These are phyloP conservation scores for Phytopythium oedochilum DNA, from an alignment of 352 stramenopile genomes.

Conservation along the genomic window DNA sequence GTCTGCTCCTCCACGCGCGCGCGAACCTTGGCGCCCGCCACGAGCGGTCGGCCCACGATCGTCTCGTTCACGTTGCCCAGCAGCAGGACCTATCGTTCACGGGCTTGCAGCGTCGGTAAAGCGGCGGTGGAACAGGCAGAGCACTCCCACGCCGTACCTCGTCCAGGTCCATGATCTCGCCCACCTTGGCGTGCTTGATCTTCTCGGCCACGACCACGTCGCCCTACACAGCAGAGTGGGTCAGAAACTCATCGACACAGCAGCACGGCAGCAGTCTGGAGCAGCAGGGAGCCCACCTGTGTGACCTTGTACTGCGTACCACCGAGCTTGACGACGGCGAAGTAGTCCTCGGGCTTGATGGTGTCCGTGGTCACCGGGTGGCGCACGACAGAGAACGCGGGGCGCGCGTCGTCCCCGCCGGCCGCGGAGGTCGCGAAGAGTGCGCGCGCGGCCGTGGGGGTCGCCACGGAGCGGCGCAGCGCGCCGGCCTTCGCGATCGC, in stretches of 20 bases:
- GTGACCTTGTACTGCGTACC: constrained; percentile 87
- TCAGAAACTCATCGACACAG: too few relatives aligned
- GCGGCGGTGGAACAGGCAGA: neutral
- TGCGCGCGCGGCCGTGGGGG: neutral
- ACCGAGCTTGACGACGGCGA: constrained; percentile 80
- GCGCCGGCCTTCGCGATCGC: constrained; percentile 8
- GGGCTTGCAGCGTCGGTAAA: neutral
- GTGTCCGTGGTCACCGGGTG: constrained; percentile 66
- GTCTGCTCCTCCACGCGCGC: constrained; percentile 85
- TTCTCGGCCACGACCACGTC: constrained; percentile 83
- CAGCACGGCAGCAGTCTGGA: too few relatives aligned
- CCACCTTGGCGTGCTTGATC: constrained; percentile 83
- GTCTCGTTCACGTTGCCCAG: constrained; percentile 84
- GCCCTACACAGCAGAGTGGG: too few relatives aligned
- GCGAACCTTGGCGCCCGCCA: constrained; percentile 67
- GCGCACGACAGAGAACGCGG: constrained; percentile 69
- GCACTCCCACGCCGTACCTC: constrained; percentile 25
- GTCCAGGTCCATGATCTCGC: constrained; percentile 77
- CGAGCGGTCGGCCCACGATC: constrained; percentile 66
- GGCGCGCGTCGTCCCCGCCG: constrained; percentile 10
- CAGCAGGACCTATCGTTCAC: constrained; percentile 47
- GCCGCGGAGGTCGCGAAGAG: constrained; percentile 17
- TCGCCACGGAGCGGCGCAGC: neutral
- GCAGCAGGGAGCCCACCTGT: too few relatives aligned
- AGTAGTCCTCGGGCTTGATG: constrained; percentile 72